Evolutionary conservation across 2,329 filamentous ascomycete species (phyloP).

Genomic region (Immersiporthe knoxdaviesiana): DNA sequence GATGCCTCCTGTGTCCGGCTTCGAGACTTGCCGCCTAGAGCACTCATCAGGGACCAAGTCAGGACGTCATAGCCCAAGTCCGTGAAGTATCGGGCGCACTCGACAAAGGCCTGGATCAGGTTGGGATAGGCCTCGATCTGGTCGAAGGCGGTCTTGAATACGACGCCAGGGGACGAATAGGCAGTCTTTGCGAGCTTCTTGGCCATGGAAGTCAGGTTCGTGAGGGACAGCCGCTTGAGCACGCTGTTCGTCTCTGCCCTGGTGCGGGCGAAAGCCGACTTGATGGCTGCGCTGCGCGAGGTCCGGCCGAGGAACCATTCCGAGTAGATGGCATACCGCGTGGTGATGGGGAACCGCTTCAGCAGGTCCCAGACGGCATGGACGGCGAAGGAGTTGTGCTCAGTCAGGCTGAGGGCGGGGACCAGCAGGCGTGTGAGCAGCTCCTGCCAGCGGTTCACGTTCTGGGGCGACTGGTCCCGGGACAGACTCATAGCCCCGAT

Average conservation of each 20-base stretch:
- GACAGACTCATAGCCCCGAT: constrained; percentile 79
- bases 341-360: constrained; percentile 73
- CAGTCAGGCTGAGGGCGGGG: constrained; percentile 84
- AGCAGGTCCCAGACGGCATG: constrained; percentile 87
- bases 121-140: constrained; percentile 96
- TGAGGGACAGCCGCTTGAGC: constrained; percentile 86
- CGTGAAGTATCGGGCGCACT: constrained; percentile 93
- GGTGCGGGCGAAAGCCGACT: constrained; percentile 75
- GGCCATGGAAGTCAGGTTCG: constrained; percentile 84
- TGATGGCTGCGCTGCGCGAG: constrained; percentile 77
- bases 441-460: constrained; percentile 79
- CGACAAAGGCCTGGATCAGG: constrained; percentile 90
- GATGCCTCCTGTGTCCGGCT: constrained; percentile 66
- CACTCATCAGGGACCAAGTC: constrained; percentile 87
- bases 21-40: constrained; percentile 62
- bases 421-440: constrained; percentile 83
- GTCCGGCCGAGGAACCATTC: constrained; percentile 87
- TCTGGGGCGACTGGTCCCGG: constrained; percentile 70
- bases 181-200: constrained; percentile 90
- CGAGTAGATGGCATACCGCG: constrained; percentile 85
- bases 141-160: constrained; percentile 85
- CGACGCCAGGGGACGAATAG: constrained; percentile 84
- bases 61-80: constrained; percentile 90
- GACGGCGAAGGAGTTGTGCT: constrained; percentile 79
- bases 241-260: constrained; percentile 80